Percentiles rank a stretch among this genome's conserved stretches.
Conservation (phyloP, 176 grass and related monocot species). For the Neostapfia colusana region DNA sequence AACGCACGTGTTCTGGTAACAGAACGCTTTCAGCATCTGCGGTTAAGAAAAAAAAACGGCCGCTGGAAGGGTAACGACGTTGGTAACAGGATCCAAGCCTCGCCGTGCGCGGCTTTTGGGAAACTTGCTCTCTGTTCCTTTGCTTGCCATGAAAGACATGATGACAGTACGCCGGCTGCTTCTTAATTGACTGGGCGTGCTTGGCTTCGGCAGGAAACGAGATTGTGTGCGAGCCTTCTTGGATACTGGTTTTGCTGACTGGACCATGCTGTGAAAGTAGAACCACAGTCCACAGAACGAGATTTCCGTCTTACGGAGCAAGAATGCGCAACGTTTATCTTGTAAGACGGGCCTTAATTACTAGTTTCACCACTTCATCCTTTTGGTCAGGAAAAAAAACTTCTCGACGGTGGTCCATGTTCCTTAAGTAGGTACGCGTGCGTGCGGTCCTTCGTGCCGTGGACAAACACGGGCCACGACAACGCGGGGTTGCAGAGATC, state of each 20-base stretch:
- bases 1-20: not conserved
- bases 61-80: not conserved
- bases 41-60: not conserved
- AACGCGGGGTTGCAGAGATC: not conserved
- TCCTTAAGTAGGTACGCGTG: not conserved
- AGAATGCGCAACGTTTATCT: not conserved
- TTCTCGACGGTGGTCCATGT: not conserved
- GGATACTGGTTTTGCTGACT: too few species aligned
- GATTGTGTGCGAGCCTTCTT: too few species aligned
- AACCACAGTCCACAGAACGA: not conserved
- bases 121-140: constrained; percentile 23
- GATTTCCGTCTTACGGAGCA: not conserved
- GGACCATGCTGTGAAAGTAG: constrained; percentile 1
- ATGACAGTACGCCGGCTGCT: not conserved
- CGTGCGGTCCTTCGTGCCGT: not conserved
- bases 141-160: constrained; percentile 20
- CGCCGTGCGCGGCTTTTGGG: constrained; percentile 17
- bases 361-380: not conserved
- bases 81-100: not conserved
- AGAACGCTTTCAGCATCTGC: not conserved
- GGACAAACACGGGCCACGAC: not conserved
- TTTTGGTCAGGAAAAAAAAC: not conserved
- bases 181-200: not conserved
- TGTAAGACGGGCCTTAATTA: not conserved
- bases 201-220: not conserved